These are phyloP conservation scores for Rhododendron griersonianum DNA, from an alignment of 148 eudicot species.

Conservation along the genomic window DNA sequence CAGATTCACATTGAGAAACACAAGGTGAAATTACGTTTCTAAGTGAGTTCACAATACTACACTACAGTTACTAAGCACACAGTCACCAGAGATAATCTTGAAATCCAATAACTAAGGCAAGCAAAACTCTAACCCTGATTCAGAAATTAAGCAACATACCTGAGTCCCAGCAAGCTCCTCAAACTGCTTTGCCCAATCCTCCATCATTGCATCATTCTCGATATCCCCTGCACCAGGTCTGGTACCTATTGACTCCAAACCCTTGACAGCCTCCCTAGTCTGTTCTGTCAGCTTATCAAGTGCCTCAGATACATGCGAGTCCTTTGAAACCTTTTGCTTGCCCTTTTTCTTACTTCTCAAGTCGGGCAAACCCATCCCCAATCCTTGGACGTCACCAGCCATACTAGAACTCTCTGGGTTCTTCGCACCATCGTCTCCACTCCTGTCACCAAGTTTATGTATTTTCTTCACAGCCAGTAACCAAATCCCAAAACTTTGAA, in stretches of 20 bases:
- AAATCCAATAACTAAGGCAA: neutral
- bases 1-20: neutral
- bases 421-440: constrained; percentile 33
- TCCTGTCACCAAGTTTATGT: constrained; percentile 30
- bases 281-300: constrained; percentile 91
- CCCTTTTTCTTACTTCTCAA: constrained; percentile 80
- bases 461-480: constrained; percentile 5
- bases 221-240: neutral
- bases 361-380: constrained; percentile 93
- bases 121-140: neutral
- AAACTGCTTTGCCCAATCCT: constrained; percentile 14
- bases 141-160: constrained; percentile 3
- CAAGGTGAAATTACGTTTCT: neutral
- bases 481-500: neutral
- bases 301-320: constrained; percentile 78
- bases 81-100: neutral
- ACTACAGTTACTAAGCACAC: neutral
- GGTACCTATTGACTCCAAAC: constrained; percentile 54
- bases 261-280: constrained; percentile 84
- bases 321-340: constrained; percentile 63
- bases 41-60: neutral
- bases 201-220: constrained; percentile 6
- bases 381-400: constrained; percentile 65
- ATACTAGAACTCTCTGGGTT: constrained; percentile 24
- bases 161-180: constrained; percentile 12